Base-by-base conservation (phyloP, 1,284 basidiomycete species). In the Hemileia vastatrix region DNA sequence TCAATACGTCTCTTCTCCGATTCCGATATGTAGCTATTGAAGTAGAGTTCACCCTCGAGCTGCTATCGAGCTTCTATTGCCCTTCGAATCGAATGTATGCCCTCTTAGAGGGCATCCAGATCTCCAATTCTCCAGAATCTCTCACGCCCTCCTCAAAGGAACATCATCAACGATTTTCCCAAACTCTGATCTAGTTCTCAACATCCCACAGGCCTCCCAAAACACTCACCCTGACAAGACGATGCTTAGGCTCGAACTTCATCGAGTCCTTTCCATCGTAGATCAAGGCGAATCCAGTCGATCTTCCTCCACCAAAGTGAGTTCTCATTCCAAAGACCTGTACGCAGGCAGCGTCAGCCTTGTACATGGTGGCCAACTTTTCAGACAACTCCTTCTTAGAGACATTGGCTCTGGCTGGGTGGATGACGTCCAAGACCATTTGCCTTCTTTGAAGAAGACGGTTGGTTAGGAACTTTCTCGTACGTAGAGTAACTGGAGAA, bases 381-480 rank as follows among this genome's bases (percentile, higher is more conserved):
- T 75, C 73, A 48, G 63, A 67, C 62, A 75, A 71, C 72, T 75
- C 73, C 49, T 67, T 67, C 67, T 67, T 70, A 63, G 71, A 72
- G 58, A 74, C 72, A 66, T 75, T 75, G 57, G 73, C 66, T 43
- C 73, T 71, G 33, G 71, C 67, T 49, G 73, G 73, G 73, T 75
- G 73, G 66, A 75, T 75, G 67, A 75, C 73, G 63, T 75, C 73
- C 24, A 75, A 66, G 54, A 74, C 72, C 69, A 73, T 73, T 66
- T 75, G 73, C 68, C 66, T 72, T 64, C 73, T 68, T 67, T 75
- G 73, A 63, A 75, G 72, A 65, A 75, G 71, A 64, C 71, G 72
- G 72, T 75, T 75, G 66, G 71, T 74, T 64, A 75, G 71, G 71
- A 75, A 75, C 71, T 75, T 75, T 68, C 73, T 71, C 54, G 73